These are phyloP conservation scores for Secale cereale DNA, from an alignment of 176 grass and related monocot species.

Conservation along the genomic window DNA sequence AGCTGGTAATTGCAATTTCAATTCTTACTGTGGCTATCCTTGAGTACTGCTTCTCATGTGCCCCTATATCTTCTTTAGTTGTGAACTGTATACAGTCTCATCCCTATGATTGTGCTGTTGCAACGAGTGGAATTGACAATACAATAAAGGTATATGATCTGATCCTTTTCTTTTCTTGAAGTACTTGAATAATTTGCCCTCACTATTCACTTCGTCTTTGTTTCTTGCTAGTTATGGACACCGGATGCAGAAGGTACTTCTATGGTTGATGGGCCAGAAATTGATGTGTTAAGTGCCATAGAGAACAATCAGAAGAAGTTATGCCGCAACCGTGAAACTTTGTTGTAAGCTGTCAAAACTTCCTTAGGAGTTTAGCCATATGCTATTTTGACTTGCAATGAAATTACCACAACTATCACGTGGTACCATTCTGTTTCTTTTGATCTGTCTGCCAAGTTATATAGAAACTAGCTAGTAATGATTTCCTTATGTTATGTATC, in stretches of 20 bases:
- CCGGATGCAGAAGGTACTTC: conserved; percentile 62
- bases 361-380: neutral
- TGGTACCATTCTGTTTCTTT: neutral
- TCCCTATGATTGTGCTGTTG: conserved; percentile 88
- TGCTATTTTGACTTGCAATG: neutral
- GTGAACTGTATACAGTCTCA: conserved; percentile 99
- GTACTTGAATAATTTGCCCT: conserved; percentile 1
- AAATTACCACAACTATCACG: neutral
- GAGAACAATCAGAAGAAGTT: conserved; percentile 85
- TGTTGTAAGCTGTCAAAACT: conserved; percentile 52
- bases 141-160: conserved; percentile 75
- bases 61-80: conserved; percentile 56
- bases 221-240: conserved; percentile 77
- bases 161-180: conserved; percentile 1
- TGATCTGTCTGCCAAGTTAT: neutral
- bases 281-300: conserved; percentile 75
- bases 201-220: neutral
- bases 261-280: conserved; percentile 65
- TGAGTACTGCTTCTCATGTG: conserved; percentile 7
- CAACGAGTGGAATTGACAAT: conserved; percentile 93
- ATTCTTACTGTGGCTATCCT: neutral
- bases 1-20: conserved; percentile 58
- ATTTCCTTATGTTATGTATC: neutral
- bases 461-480: neutral
- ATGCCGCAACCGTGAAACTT: conserved; percentile 61